Conservation (phyloP, 1,284 basidiomycete species). For the Heterobasidion occidentale region DNA sequence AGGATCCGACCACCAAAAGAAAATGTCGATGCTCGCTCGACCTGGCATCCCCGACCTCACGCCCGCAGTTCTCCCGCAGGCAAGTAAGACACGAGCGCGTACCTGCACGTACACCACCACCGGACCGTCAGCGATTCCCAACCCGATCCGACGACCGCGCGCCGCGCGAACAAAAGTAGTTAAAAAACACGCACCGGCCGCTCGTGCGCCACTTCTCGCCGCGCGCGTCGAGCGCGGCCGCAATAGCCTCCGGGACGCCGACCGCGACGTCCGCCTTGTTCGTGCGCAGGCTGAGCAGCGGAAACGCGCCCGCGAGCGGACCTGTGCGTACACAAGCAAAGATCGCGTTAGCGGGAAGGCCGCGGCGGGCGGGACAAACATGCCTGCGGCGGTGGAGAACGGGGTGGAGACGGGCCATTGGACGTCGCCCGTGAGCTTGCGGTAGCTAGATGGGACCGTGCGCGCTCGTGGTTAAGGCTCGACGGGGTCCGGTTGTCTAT, state of each 20-base stretch:
- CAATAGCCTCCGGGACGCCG: conserved; percentile 59
- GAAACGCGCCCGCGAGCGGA: conserved; percentile 73
- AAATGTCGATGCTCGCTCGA: too few species aligned
- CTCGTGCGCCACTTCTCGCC: conserved; percentile 76
- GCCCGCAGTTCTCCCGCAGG: background rate
- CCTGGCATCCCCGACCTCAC: too few species aligned
- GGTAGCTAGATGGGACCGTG: background rate
- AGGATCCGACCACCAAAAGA: too few species aligned
- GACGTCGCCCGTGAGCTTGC: conserved; percentile 83
- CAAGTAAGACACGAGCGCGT: background rate
- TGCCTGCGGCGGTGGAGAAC: conserved; percentile 76
- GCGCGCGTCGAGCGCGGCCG: conserved; percentile 56
- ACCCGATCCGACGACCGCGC: background rate
- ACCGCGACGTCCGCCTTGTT: conserved; percentile 96
- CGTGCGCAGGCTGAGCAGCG: conserved; percentile 81
- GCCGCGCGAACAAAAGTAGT: background rate
- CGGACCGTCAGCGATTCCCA: background rate
- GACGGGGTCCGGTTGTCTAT: background rate
- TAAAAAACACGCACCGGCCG: conserved; percentile 60
- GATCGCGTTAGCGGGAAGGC: conserved; percentile 3
- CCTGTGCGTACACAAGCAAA: conserved; percentile 32
- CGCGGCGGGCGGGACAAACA: conserved; percentile 8
- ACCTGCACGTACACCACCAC: background rate
- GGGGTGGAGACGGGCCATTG: conserved; percentile 82
- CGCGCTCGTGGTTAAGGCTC: background rate